These are phyloP conservation scores for Alternaria ethzedia DNA, from an alignment of 2,329 filamentous ascomycete species.

Conservation along the genomic window DNA sequence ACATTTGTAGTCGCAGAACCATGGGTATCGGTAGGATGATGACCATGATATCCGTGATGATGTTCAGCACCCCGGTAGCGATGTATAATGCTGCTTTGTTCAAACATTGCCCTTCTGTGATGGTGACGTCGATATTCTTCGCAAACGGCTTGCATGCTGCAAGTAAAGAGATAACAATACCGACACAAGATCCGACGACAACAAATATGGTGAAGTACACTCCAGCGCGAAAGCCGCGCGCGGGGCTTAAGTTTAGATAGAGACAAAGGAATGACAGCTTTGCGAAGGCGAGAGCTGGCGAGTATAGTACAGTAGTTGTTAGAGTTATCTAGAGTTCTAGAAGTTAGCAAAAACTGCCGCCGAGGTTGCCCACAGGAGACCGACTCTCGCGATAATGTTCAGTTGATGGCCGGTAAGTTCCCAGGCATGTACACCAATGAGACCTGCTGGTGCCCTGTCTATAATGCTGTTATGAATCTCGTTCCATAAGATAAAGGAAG, in stretches of 20 bases:
- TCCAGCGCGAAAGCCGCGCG: conserved; percentile 8
- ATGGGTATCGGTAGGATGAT: conserved; percentile 19
- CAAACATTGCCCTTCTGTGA: conserved; percentile 20
- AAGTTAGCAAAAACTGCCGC: not conserved
- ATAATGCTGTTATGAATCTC: not conserved
- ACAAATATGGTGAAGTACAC: conserved; percentile 24
- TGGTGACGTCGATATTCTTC: conserved; percentile 22
- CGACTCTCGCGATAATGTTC: conserved; percentile 12
- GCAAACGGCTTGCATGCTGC: conserved; percentile 23
- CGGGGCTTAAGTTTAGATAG: not conserved
- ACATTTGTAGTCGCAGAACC: conserved; percentile 20
- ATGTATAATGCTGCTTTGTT: conserved; percentile 25
- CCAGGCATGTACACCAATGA: conserved; percentile 21
- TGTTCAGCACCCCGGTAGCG: conserved; percentile 24
- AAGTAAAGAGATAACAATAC: conserved; percentile 22
- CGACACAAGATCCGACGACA: conserved; percentile 20
- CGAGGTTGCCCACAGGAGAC: conserved; percentile 12
- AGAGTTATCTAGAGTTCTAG: not conserved
- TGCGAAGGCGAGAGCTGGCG: not conserved
- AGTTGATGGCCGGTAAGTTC: conserved; percentile 21
- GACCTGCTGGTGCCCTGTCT: conserved; percentile 16
- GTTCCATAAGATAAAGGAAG: not conserved
- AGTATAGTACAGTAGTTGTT: conserved; percentile 3
- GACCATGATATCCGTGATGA: conserved; percentile 23
- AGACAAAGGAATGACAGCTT: not conserved